Percentiles rank a stretch among this genome's conserved stretches.
Evolutionary conservation across 805 yeast genomes (phyloP).

Genomic region (Saccharomycodes ludwigii): DNA sequence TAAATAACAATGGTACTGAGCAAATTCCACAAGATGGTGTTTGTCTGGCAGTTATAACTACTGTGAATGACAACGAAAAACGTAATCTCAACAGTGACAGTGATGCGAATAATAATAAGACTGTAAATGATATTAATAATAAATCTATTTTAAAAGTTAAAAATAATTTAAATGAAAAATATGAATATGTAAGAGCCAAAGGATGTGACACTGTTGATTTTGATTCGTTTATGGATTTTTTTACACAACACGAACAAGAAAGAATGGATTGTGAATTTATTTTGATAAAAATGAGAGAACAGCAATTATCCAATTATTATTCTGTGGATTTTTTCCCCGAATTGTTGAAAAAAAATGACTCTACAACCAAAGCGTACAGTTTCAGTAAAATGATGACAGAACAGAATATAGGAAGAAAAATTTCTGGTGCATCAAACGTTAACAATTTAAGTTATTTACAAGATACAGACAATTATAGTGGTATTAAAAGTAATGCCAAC

Average conservation of each 20-base stretch:
- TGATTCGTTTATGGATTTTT: slow-evolving; percentile 24
- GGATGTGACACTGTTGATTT: slow-evolving; percentile 28
- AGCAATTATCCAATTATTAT: slow-evolving; percentile 27
- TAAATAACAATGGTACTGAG: too few relatives aligned
- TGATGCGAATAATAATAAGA: too few relatives aligned
- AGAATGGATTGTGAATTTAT: slow-evolving; percentile 23
- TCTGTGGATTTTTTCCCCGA: slow-evolving; percentile 13
- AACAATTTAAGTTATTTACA: too few relatives aligned
- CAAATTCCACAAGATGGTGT: too few relatives aligned
- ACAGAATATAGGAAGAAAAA: slow-evolving; percentile 9
- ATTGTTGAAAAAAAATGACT: slow-evolving; percentile 5
- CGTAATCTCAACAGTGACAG: too few relatives aligned
- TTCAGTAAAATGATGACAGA: slow-evolving; percentile 14
- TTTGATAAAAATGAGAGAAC: slow-evolving; percentile 24
- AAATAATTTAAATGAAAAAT: slow-evolving; percentile 22
- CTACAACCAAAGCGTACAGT: slow-evolving; percentile 9
- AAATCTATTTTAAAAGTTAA: slow-evolving; percentile 28
- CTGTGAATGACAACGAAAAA: too few relatives aligned
- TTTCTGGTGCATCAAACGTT: slow-evolving; percentile 3
- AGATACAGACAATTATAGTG: too few relatives aligned
- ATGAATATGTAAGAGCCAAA: slow-evolving; percentile 26
- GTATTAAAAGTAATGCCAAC: too few relatives aligned
- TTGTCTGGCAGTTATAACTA: too few relatives aligned
- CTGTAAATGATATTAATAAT: too few relatives aligned
- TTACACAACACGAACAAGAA: slow-evolving; percentile 26